These are phyloP conservation scores for Vachellia pachyceras DNA, from an alignment of 306 rosid genomes.

Conservation along the genomic window DNA sequence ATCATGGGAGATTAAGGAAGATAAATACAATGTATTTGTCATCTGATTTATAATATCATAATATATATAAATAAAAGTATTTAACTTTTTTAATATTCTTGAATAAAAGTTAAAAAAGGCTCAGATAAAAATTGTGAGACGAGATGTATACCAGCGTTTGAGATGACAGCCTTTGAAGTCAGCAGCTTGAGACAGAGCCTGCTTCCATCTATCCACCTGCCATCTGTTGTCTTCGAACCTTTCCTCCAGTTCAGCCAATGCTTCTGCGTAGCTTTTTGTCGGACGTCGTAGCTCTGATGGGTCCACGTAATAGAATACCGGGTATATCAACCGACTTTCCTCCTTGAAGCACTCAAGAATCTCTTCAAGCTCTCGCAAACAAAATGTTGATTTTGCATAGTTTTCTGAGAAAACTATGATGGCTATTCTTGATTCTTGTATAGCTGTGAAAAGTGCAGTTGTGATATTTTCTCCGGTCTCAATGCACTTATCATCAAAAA, in stretches of 20 bases:
- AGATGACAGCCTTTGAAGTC: background rate
- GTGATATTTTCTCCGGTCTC: background rate
- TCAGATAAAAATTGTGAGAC: rapidly evolving
- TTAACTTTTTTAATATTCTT: too few species aligned
- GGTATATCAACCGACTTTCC: background rate
- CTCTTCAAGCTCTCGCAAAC: background rate
- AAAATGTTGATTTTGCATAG: background rate
- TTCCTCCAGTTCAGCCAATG: background rate
- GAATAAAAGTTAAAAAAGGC: too few species aligned
- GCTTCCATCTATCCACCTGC: background rate
- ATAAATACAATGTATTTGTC: too few species aligned
- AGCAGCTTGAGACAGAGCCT: background rate
- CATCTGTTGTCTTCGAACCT: too few species aligned
- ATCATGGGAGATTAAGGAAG: too few species aligned
- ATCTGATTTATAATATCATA: too few species aligned
- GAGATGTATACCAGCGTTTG: background rate
- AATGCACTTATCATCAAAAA: background rate
- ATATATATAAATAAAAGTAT: too few species aligned
- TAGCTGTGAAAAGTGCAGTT: background rate
- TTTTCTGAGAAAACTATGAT: background rate
- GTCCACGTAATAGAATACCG: background rate
- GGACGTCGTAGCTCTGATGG: background rate
- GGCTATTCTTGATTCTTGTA: background rate
- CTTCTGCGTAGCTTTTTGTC: background rate
- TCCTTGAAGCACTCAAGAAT: background rate